These are phyloP conservation scores for Linnemannia hyalina DNA, from an alignment of 192 early-diverging fungal species.

Conservation along the genomic window DNA sequence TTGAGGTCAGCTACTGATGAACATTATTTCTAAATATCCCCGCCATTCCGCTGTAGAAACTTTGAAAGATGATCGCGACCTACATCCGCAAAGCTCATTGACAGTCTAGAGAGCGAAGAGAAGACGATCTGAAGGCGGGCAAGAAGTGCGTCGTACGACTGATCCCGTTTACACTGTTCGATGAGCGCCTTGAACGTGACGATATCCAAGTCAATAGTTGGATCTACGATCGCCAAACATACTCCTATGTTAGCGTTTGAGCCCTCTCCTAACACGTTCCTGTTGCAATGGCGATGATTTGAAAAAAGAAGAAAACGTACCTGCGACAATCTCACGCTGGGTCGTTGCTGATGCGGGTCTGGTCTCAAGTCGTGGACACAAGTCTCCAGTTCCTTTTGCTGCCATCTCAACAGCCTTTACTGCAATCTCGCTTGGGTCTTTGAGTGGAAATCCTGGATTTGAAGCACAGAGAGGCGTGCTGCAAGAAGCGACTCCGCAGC, in stretches of 20 bases:
- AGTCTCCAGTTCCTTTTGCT: conserved; percentile 13
- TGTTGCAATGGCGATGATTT: neutral
- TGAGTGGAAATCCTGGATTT: conserved; percentile 31
- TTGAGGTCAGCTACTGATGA: no score
- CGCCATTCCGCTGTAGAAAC: neutral
- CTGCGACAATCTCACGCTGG: conserved; percentile 44
- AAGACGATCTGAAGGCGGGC: conserved; percentile 35
- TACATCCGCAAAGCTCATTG: conserved; percentile 55
- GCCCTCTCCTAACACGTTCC: neutral
- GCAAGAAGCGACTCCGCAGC: conserved; percentile 27
- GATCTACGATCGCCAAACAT: conserved; percentile 14
- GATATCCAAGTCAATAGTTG: conserved; percentile 39
- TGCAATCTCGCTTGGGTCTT: conserved; percentile 40
- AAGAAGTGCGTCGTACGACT: conserved; percentile 29
- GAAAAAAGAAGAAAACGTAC: neutral
- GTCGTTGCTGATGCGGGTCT: neutral
- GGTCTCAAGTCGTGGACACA: conserved; percentile 35
- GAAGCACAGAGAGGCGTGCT: conserved; percentile 38
- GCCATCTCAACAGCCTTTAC: conserved; percentile 37
- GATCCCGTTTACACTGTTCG: conserved; percentile 35
- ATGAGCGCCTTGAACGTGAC: conserved; percentile 40
- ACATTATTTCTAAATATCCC: neutral
- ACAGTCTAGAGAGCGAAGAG: conserved; percentile 47
- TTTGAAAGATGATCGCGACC: neutral
- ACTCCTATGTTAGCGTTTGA: neutral